Conservation (phyloP, 164 flowering plant genomes). For the Vitis rupestris region DNA sequence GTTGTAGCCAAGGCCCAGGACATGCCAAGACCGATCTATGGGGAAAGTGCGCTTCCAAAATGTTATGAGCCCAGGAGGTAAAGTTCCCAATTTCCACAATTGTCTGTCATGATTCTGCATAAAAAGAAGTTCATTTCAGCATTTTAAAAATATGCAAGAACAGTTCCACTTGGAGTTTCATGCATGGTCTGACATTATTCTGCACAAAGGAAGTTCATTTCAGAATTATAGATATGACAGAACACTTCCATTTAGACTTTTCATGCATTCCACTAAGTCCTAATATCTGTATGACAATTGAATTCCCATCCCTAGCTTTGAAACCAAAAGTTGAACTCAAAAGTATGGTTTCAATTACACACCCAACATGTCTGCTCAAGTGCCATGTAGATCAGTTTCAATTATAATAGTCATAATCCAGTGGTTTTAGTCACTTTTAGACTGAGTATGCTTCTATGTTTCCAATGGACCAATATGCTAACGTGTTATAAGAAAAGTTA, state of each 20-base stretch:
- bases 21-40: slow-evolving; percentile 61
- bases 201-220: too few species aligned
- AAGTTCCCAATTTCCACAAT: slow-evolving; percentile 73
- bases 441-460: background rate
- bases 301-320: too few species aligned
- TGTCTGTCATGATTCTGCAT: slow-evolving; percentile 65
- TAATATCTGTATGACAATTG: too few species aligned
- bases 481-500: background rate
- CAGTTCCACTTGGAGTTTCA: background rate
- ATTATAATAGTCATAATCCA: background rate
- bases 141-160: background rate
- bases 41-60: slow-evolving; percentile 60
- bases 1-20: slow-evolving; percentile 72
- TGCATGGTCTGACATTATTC: background rate
- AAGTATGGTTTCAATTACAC: too few species aligned
- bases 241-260: too few species aligned
- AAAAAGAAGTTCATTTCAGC: background rate
- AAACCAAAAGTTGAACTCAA: too few species aligned
- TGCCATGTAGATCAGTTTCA: too few species aligned
- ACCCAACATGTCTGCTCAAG: too few species aligned
- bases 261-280: too few species aligned
- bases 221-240: too few species aligned
- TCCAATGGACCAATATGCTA: background rate
- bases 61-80: slow-evolving; percentile 82
- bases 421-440: background rate